Base-by-base conservation (phyloP, 2,329 filamentous ascomycete genomes). In the Aspergillus fijiensis region DNA sequence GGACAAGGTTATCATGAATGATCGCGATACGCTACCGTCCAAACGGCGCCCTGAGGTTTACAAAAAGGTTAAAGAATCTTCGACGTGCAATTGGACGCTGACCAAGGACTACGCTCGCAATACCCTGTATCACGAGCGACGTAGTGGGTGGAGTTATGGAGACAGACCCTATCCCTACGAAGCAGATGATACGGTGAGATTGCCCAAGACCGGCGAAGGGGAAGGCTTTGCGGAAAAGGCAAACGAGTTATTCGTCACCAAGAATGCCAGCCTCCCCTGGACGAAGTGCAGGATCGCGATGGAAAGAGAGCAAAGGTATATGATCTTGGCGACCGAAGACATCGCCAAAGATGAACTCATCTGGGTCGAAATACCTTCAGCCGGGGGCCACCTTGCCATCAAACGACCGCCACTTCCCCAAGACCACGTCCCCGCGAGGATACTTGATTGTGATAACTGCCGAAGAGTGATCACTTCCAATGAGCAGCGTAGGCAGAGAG, bases 321-420 rank as follows among this genome's bases (percentile, higher is more conserved):
- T 45, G 49, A 69, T 76, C n/a, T 70, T 70, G 54, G 74, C 74
- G 6, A 68, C 55, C 3, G 45, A 58, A 14, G 25, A 66, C 5
- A 75, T 76, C 42, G 35, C 56, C 16, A 51, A 55, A 23, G 66
- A 66, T 1, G 63, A 68, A 27, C 19, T 72, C 6, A 69, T 76
- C 35, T 69, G 71, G 59, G 67, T 62, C 23, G 74, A 76, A 52
- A 74, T 76, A 47, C 74, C 74, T 2, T 70, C 69, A 3, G 68
- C 75, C n/a, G 67, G 74, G 52, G 70, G 74, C 16, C 69, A 75
- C 61, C 69, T 76, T 45, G 61, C 63, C 7, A 53, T 60, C 39
- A 47, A 53, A 10, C 51, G 23, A 47, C 52, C 25, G 14, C 14
- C 16, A 50, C 29, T 50, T 11, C 9, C 21, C 48, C 14, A 23